Evolutionary conservation across 2,329 filamentous ascomycete species (phyloP), one percentile per base, ranked within the genome.

Genomic region (Ophiostoma triangulosporum): DNA sequence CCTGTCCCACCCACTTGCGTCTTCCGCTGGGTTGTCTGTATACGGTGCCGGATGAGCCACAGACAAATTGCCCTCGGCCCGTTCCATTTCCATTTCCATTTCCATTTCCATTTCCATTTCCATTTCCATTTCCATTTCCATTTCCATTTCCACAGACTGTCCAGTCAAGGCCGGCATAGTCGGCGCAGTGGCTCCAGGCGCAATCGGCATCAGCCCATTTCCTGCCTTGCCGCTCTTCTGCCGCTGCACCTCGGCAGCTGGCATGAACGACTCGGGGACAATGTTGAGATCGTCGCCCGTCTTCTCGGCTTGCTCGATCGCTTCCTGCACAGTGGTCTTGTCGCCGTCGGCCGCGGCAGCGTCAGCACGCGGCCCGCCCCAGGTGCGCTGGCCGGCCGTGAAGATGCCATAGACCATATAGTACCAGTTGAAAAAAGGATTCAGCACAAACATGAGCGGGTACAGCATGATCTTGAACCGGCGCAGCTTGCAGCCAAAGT

Each of bases 391-490:
- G 20, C 90, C 89, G 29, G 90, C 89, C 0, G 91, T 96, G 68
- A 95, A 93, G 61, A 95, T 94, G 45, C 89, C 90, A 66, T 96
- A 95, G 2, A 95, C 85, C 86, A 96, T 95, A 71, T 97, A 97
- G 55, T 88, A 79, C 91, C 91, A 97, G 69, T 97, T 97, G 75
- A 96, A 90, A 64, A 97, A 94, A 0, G 93, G 91, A 64, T 96
- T 97, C 58, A 96, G 68, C 48, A 95, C 70, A 65, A 96, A 97
- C 89, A 97, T 96, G 58, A 97, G 62, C 0, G 91, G 91, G 65
- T 97, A 97, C 6, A 97, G 74, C 84, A 88, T 91, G 57, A 94
- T 86, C 73, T 98, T 97, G 73, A 84, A 96, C 11, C 93, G 80
- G 57, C 84, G 83, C 49, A 97, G 77, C 68, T 88, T 89, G 53